These are phyloP conservation scores for Allomyces javanicus DNA, from an alignment of 192 early-diverging fungal species.

Conservation along the genomic window DNA sequence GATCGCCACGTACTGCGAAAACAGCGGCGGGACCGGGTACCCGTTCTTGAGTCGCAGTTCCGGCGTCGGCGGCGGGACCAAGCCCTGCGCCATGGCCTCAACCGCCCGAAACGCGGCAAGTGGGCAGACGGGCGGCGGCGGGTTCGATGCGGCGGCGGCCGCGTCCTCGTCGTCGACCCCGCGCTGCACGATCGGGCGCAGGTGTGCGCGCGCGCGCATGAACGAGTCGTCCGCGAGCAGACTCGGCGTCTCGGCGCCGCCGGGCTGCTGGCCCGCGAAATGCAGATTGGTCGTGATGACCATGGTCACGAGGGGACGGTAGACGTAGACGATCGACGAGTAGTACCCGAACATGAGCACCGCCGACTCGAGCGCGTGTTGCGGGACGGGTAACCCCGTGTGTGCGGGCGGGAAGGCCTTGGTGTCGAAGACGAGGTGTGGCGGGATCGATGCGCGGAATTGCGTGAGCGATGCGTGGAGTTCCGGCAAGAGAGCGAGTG, in stretches of 20 bases:
- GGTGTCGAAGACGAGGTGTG: not conserved
- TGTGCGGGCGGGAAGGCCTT: not conserved
- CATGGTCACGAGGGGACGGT: not conserved
- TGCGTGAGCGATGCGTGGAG: not conserved
- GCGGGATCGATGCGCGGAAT: not conserved
- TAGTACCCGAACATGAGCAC: not conserved
- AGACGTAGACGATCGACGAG: not conserved
- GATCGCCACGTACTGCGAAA: not conserved
- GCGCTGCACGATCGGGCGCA: not conserved
- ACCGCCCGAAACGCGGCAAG: not conserved
- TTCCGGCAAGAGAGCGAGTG: not conserved
- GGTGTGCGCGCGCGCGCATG: not conserved
- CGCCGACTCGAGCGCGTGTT: not conserved
- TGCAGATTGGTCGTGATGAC: not conserved
- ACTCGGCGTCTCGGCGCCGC: too few species aligned
- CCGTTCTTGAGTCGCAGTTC: not conserved
- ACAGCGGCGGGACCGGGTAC: not conserved
- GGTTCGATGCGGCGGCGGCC: not conserved
- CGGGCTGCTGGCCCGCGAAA: too few species aligned
- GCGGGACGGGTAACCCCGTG: not conserved
- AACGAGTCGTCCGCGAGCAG: too few species aligned
- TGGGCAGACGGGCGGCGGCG: not conserved
- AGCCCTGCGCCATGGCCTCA: too few species aligned
- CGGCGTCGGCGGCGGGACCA: not conserved
- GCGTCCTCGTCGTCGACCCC: not conserved